Percentiles rank a stretch among this genome's conserved stretches.
phyloP scores from a whole-genome alignment of 805 yeast genomes.

The Yarrowia keelungensis region DNA sequence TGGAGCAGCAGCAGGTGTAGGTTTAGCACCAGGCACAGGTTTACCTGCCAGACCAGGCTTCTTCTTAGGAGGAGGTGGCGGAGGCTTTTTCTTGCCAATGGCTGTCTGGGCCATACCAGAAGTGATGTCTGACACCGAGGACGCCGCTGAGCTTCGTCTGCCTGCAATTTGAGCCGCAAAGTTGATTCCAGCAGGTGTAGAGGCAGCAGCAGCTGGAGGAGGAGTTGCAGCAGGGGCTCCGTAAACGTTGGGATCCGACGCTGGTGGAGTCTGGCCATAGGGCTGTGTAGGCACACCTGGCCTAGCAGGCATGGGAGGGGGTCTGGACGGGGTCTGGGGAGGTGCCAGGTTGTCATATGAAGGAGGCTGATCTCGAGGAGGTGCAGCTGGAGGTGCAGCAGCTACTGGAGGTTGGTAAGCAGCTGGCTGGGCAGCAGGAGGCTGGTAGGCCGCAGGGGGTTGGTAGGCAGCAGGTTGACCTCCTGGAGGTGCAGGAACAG shows the following conservation, averaged over 20 bases:
- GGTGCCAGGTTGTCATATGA: constrained; percentile 9
- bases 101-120: constrained; percentile 41
- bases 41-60: constrained; percentile 42
- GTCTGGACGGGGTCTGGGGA: constrained; percentile 23
- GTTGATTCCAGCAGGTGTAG: constrained; percentile 50
- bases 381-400: constrained; percentile 23
- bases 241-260: constrained; percentile 9
- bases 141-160: constrained; percentile 40
- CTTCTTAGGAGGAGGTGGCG: constrained; percentile 45
- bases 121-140: constrained; percentile 39
- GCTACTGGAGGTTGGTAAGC: constrained; percentile 22
- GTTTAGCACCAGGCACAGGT: constrained; percentile 34
- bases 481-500: constrained; percentile 38
- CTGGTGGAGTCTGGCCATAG: constrained; percentile 9
- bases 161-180: constrained; percentile 44
- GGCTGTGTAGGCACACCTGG: constrained; percentile 17
- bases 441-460: constrained; percentile 34
- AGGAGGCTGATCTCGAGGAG: constrained; percentile 36
- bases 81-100: constrained; percentile 42
- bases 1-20: background rate
- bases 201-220: constrained; percentile 33
- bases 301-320: constrained; percentile 23
- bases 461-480: constrained; percentile 23
- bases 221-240: constrained; percentile 2
- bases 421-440: constrained; percentile 22